Evolutionary conservation across 805 yeast species (phyloP).

Genomic region (Hanseniaspora pseudoguilliermondii): DNA sequence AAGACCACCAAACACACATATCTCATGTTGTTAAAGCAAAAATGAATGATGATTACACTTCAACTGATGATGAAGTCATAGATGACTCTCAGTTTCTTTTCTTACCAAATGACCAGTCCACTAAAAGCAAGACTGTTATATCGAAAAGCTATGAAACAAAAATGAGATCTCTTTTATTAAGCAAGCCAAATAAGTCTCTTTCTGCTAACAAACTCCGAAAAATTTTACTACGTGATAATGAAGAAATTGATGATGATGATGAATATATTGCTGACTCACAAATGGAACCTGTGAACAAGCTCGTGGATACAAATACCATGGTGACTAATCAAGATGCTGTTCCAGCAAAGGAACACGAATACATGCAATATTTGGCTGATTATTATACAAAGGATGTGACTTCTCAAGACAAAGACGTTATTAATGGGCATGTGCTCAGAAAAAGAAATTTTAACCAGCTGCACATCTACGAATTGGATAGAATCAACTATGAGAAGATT

Average conservation of each 20-base stretch:
- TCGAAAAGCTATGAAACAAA: background rate
- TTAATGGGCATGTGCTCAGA: slow-evolving; percentile 5
- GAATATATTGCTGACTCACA: background rate
- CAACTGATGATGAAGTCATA: background rate
- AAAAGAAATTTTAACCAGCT: slow-evolving; percentile 7
- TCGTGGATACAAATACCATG: background rate
- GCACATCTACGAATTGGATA: slow-evolving; percentile 9
- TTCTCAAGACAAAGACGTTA: background rate
- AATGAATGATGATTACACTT: background rate
- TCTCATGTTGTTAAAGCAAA: background rate
- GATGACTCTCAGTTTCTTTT: background rate
- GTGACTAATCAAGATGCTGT: background rate
- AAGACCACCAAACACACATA: background rate
- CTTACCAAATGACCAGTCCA: background rate
- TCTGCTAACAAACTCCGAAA: background rate
- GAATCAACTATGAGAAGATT: slow-evolving; percentile 10
- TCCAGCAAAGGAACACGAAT: background rate
- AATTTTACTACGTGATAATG: background rate
- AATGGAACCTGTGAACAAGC: background rate
- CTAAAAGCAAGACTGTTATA: background rate
- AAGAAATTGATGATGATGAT: background rate
- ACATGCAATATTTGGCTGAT: background rate
- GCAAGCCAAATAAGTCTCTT: background rate
- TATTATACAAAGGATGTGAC: background rate
- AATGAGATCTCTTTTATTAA: background rate